Evolutionary conservation across 2,329 filamentous ascomycete genomes (phyloP), one percentile per base, ranked within the genome.

Genomic region (Aureobasidium sp.): DNA sequence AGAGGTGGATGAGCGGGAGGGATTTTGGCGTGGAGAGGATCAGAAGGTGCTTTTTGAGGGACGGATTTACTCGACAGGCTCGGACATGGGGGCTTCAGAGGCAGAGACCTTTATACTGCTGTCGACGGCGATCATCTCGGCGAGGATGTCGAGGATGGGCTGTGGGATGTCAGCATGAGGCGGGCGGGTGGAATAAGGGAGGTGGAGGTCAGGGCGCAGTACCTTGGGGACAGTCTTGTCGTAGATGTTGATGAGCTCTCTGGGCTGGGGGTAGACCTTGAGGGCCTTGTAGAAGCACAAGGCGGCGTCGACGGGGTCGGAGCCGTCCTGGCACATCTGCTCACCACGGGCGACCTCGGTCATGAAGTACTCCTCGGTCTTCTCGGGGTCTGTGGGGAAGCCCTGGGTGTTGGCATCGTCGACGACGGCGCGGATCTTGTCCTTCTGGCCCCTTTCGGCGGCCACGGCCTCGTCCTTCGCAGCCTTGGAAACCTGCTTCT

Each of bases 201-300:
- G 8, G 3, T 6, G n/a, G n/a, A n/a, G n/a, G n/a, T n/a, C n/a
- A n/a, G 22, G 4, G 21, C 21, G 19, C 54, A 68, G 56, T 71
- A 89, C 90, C 86, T 96, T 96, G 63, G 91, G 86, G 40, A 97
- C 90, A 27, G 93, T 97, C 81, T 95, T 95, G 72, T 98, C 93
- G 73, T 98, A 98, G 71, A 98, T 95, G 65, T 81, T 81, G 70
- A 98, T 96, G 64, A 98, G 78, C 67, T 97, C 93, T 63, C 85
- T 81, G 11, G 91, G 93, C 64, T 88, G 86, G 49, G 93, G 93
- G 74, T 98, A 98, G 63, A 97, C 93, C 80, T 98, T 98, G 61
- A 98, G 81, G 39, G 90, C 93, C 79, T 90, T 94, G 81, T 97
- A 98, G 75, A 98, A 98, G 71, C 88, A 89, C 57, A 97, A 76